These are phyloP conservation scores for Saturnispora ahearnii DNA, from an alignment of 805 yeast species.

Conservation along the genomic window DNA sequence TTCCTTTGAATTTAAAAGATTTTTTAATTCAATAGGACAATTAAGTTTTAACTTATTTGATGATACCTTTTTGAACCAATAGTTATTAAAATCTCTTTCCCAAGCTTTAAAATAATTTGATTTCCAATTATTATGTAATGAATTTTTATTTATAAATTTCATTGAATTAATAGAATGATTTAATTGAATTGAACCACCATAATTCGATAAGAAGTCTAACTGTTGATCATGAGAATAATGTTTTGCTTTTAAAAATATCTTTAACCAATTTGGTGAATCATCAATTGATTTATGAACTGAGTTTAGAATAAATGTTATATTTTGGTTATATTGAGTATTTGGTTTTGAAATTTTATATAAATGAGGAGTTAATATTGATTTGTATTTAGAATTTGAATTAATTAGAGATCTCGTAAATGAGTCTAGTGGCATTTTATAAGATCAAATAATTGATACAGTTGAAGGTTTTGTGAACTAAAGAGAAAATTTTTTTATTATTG, in stretches of 20 bases:
- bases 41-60: background rate
- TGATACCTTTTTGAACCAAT: background rate
- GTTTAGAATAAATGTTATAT: background rate
- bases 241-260: background rate
- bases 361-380: background rate
- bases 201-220: background rate
- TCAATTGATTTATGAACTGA: background rate
- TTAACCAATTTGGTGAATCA: background rate
- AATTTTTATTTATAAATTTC: background rate
- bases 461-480: background rate
- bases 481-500: background rate
- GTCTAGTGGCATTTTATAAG: background rate
- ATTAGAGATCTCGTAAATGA: background rate
- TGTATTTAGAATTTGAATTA: background rate
- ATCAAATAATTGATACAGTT: background rate
- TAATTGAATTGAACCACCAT: slow-evolving; percentile 1
- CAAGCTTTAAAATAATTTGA: background rate
- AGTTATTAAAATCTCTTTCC: background rate
- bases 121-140: slow-evolving; percentile 1
- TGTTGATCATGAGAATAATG: slow-evolving; percentile 4
- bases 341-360: background rate
- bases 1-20: background rate
- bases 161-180: slow-evolving; percentile 2
- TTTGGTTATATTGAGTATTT: slow-evolving; percentile 3
- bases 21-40: background rate